Conservation (phyloP, 371 early-diverging fungal species). For the Mucor sp. region DNA sequence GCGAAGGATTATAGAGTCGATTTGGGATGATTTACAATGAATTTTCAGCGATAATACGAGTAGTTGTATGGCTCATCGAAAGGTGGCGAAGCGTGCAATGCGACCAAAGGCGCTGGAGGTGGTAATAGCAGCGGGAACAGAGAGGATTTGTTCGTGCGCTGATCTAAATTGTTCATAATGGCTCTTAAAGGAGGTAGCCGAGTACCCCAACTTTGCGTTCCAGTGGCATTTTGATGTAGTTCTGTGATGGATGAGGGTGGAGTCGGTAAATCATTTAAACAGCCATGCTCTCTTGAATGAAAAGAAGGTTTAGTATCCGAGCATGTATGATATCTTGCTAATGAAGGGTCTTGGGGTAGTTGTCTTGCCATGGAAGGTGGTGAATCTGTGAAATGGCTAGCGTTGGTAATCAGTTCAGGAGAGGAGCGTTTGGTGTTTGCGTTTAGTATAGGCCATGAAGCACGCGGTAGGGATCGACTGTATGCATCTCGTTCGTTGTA, state of each 20-base stretch:
- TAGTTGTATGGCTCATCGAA: neutral
- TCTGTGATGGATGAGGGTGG: conserved; percentile 8
- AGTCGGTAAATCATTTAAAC: conserved; percentile 5
- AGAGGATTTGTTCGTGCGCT: neutral
- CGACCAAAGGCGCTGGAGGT: neutral
- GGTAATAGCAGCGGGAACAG: conserved; percentile 10
- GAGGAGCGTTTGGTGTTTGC: neutral
- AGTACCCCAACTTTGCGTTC: conserved; percentile 5
- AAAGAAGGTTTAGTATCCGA: neutral
- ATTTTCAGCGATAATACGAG: neutral
- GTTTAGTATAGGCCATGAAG: neutral
- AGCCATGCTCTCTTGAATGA: neutral
- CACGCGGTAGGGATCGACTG: neutral
- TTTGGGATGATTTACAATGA: neutral
- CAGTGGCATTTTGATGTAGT: conserved; percentile 13
- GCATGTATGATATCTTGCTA: conserved; percentile 17
- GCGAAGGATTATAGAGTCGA: neutral
- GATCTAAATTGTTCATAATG: conserved; percentile 23
- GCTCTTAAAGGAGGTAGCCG: conserved; percentile 25
- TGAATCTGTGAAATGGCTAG: neutral
- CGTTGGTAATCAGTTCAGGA: neutral
- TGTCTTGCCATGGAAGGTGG: conserved; percentile 4
- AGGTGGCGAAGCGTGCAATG: neutral
- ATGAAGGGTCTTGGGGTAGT: neutral
- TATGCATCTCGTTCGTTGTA: neutral